Conservation (phyloP, 2,329 filamentous ascomycete species). For the Fusarium armeniacum region DNA sequence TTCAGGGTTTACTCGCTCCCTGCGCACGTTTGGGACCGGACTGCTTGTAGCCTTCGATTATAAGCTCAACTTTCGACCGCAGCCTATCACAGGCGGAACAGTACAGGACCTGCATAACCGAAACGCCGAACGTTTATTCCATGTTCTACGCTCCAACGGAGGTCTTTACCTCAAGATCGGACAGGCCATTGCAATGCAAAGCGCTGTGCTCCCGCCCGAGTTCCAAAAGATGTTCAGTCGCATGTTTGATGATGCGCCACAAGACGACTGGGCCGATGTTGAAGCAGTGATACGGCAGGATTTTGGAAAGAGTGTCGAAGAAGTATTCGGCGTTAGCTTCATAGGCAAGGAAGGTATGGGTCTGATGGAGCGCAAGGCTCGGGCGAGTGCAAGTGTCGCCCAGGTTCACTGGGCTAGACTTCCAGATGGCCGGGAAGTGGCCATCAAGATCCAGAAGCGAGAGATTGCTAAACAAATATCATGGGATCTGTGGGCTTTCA, state of each 20-base stretch:
- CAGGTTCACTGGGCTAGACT: slow-evolving; percentile 96
- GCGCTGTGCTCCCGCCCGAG: slow-evolving; percentile 90
- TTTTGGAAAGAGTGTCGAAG: slow-evolving; percentile 87
- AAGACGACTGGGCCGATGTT: slow-evolving; percentile 89
- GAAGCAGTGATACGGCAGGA: slow-evolving; percentile 89
- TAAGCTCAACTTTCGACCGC: slow-evolving; percentile 92
- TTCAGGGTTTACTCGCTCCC: slow-evolving; percentile 80
- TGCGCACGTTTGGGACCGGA: slow-evolving; percentile 85
- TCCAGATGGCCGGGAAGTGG: slow-evolving; percentile 89
- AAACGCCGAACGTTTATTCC: slow-evolving; percentile 85
- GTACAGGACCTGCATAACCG: slow-evolving; percentile 84
- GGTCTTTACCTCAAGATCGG: slow-evolving; percentile 98
- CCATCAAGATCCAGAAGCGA: slow-evolving; percentile 95
- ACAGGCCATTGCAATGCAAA: slow-evolving; percentile 98
- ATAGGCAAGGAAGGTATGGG: slow-evolving; percentile 76
- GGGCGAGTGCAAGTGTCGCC: slow-evolving; percentile 90
- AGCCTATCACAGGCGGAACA: slow-evolving; percentile 79
- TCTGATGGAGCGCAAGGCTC: slow-evolving; percentile 70
- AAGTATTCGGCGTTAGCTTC: slow-evolving; percentile 93
- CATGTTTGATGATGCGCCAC: slow-evolving; percentile 98
- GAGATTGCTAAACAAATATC: slow-evolving; percentile 92
- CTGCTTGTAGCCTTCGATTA: slow-evolving; percentile 90
- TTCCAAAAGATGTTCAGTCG: slow-evolving; percentile 96
- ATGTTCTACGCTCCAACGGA: slow-evolving; percentile 87
- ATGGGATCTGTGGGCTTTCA: slow-evolving; percentile 97